Evolutionary conservation across 805 yeast species (phyloP).

Genomic region (Pichia paraexigua): DNA sequence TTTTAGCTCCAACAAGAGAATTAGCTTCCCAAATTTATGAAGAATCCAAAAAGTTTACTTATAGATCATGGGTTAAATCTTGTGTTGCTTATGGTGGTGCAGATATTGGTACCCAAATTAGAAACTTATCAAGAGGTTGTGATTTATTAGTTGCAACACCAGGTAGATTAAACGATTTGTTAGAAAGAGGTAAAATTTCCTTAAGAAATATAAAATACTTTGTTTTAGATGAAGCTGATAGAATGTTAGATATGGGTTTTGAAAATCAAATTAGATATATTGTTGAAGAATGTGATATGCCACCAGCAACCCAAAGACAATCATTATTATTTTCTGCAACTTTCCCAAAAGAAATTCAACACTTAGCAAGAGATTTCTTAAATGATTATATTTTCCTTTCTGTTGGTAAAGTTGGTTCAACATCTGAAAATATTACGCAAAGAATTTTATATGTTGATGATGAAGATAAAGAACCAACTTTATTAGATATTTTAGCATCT

Average conservation of each 20-base stretch:
- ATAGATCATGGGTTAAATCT: slow-evolving; percentile 97
- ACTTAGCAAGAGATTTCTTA: slow-evolving; percentile 94
- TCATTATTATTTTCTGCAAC: slow-evolving; percentile 98
- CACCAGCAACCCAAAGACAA: slow-evolving; percentile 83
- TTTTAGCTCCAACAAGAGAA: slow-evolving; percentile 99
- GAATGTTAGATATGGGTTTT: slow-evolving; percentile 99
- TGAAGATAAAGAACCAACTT: slow-evolving; percentile 82
- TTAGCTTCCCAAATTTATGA: slow-evolving; percentile 94
- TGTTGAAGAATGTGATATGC: slow-evolving; percentile 98
- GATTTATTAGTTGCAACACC: slow-evolving; percentile 97
- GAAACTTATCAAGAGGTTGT: slow-evolving; percentile 87
- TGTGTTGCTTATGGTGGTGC: slow-evolving; percentile 99
- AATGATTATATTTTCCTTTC: slow-evolving; percentile 92
- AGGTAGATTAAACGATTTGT: slow-evolving; percentile 93
- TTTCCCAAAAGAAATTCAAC: slow-evolving; percentile 96
- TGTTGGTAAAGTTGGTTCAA: slow-evolving; percentile 98
- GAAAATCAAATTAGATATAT: slow-evolving; percentile 99
- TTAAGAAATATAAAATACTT: slow-evolving; percentile 84
- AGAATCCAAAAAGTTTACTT: slow-evolving; percentile 90
- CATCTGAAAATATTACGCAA: slow-evolving; percentile 97
- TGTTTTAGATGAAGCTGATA: slow-evolving; percentile 97
- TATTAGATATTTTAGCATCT: slow-evolving; percentile 76
- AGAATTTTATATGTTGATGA: slow-evolving; percentile 87
- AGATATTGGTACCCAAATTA: slow-evolving; percentile 79
- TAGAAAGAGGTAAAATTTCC: slow-evolving; percentile 92